Evolutionary conservation across 371 early-diverging fungal species (phyloP), one percentile per base, ranked within the genome.

Genomic region (Apophysomyces ossiformis): DNA sequence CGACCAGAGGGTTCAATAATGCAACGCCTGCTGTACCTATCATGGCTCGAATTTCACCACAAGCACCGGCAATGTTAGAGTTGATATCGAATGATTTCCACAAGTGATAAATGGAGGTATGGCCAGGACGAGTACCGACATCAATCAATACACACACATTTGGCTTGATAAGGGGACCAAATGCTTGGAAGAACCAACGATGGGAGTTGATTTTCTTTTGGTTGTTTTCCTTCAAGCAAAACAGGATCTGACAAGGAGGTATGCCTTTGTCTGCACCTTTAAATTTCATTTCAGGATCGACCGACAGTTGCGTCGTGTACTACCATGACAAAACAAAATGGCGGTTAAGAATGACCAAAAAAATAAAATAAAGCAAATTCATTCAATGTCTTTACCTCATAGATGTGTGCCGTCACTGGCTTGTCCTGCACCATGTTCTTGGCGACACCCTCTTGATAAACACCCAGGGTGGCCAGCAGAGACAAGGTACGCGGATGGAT

Each of bases 131-230:
- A 3, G 98, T 97, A 7, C 98, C 98, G 41, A 97, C 97, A 74
- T 97, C 98, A 59, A 97, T 84, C 18, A 97, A 84, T 12, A 97
- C 90, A 78, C 94, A 94, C 15, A 96, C 90, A 62, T 95, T 89
- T n/a, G 98, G 98, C 9, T 90, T 81, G 64, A 97, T 73, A 57
- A 96, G 68, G 15, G 89, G 88, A 18, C 96, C 90, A 76, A 97
- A 95, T 4, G 96, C 96, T 77, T 96, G 95, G 76, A 97, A 96
- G 87, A 96, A 96, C 98, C 98, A 97, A 47, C 96, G 91, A 76
- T 97, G 98, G 7, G 96, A 96, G 76, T 97, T 97, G 82, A 97
- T 94, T 83, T 95, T 92, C 69, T 94, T 94, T 60, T 87, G 87
- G 69, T 92, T 94, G 74, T 91, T 92, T 82, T 95, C 95, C 83